Conservation (phyloP, 2,329 filamentous ascomycete genomes). For the Berkeleyomyces basicola region DNA sequence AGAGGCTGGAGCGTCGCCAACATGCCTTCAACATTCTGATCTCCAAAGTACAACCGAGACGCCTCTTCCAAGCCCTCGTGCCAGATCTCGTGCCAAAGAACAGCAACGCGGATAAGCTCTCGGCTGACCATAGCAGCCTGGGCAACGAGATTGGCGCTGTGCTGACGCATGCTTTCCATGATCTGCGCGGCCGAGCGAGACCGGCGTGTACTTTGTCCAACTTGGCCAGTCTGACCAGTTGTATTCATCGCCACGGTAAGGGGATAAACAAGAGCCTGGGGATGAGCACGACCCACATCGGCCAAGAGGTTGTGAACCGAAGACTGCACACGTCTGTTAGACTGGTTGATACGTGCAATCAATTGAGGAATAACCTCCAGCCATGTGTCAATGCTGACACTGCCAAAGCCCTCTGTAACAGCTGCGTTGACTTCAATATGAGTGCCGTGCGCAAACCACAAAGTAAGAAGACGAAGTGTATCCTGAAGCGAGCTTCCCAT, state of each 20-base stretch:
- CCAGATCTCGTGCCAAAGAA: conserved; percentile 98
- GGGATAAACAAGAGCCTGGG: conserved; percentile 91
- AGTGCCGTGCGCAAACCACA: conserved; percentile 93
- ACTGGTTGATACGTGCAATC: conserved; percentile 93
- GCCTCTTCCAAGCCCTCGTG: conserved; percentile 96
- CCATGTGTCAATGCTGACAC: conserved; percentile 95
- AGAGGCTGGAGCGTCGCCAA: conserved; percentile 77
- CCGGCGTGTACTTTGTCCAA: conserved; percentile 52
- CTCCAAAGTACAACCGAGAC: conserved; percentile 88
- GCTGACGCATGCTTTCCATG: conserved; percentile 95
- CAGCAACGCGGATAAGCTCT: conserved; percentile 90
- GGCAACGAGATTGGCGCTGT: conserved; percentile 81
- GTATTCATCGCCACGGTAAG: conserved; percentile 98
- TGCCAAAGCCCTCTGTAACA: conserved; percentile 77
- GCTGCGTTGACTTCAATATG: conserved; percentile 73
- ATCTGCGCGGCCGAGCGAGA: conserved; percentile 81
- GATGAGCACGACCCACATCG: conserved; percentile 85
- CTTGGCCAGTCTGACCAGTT: conserved; percentile 17
- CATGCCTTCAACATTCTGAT: conserved; percentile 96
- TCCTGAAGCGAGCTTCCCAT: conserved; percentile 89
- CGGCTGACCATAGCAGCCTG: conserved; percentile 92
- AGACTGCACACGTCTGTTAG: conserved; percentile 71
- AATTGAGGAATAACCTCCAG: conserved; percentile 95
- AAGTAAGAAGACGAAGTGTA: conserved; percentile 73
- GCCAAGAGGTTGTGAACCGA: conserved; percentile 84